Evolutionary conservation across 2,329 filamentous ascomycete genomes (phyloP), one percentile per base, ranked within the genome.

Genomic region (Trichophyton benhamiae): DNA sequence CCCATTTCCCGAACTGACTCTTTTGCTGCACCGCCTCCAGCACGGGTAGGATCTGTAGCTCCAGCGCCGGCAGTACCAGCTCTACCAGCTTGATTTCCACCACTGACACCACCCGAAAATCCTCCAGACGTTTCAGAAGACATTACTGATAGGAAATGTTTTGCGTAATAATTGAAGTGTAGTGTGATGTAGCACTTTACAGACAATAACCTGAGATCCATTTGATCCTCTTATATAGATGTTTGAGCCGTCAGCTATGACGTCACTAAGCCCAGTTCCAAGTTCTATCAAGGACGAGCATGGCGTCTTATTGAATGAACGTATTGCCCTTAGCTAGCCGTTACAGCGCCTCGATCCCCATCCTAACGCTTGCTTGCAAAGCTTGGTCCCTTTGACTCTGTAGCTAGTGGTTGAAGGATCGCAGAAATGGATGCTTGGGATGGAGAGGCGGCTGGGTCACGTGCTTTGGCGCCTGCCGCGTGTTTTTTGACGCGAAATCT

Each of bases 1-100:
- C 68, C 71, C 3, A 70, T 60, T 57, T 49, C 62, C 3, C 58
- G 57, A 20, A 58, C 41, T 49, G 58, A 36, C 13, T 49, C 42
- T 20, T 30, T 25, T 25, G 55, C 22, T 25, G 55, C 55, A 11
- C 55, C 53, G 7, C 22, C 33, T 11, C 33, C 49, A 8, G 13
- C 25, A 15, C 49, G 6, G 8, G 20, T 13, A 2, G 52, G 52
- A 25, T 27, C 27, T n/a, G 30, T 20, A 9, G 52, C 30, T 20
- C 52, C 52, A 55, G 9, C 52, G 2, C 52, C 52, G n/a, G 52
- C 52, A n/a, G 22, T 55, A 6, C 52, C 52, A 20, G 27, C 27
- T 9, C n/a, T 55, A 20, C 27, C 13, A 33, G 22, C 13, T 8
- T 30, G 13, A n/a, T 11, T 9, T 27, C 3, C 13, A n/a, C 33